These are phyloP conservation scores for Solanum chacoense DNA, from an alignment of 305 asterid genomes.

Conservation along the genomic window DNA sequence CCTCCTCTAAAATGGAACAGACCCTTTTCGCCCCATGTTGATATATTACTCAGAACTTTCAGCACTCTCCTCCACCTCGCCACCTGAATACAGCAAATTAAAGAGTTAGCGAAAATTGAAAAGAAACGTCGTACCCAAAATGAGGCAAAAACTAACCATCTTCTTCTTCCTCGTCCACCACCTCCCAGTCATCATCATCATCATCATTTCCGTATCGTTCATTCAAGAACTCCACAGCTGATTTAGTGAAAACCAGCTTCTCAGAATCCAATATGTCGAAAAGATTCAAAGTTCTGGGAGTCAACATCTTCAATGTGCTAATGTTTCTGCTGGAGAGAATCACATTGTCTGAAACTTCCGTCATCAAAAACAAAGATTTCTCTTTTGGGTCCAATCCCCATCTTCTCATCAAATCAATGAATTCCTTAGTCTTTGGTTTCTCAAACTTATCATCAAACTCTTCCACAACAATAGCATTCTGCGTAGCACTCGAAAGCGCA, in stretches of 20 bases:
- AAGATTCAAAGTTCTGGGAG: constrained; percentile 83
- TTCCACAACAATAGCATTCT: constrained; percentile 60
- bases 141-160: constrained; percentile 40
- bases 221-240: constrained; percentile 70
- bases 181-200: constrained; percentile 23
- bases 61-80: background rate
- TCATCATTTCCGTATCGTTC: constrained; percentile 62
- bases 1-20: background rate
- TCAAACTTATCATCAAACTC: constrained; percentile 59
- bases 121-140: background rate
- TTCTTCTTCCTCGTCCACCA: constrained; percentile 24
- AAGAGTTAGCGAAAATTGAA: background rate
- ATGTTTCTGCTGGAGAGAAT: constrained; percentile 59
- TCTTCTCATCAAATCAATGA: constrained; percentile 62
- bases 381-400: constrained; percentile 84
- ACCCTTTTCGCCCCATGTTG: background rate
- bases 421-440: constrained; percentile 78
- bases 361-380: constrained; percentile 68
- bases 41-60: background rate
- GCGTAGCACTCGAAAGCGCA: constrained; percentile 62
- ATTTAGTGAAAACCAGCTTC: constrained; percentile 59
- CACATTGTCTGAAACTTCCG: constrained; percentile 63
- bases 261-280: constrained; percentile 83
- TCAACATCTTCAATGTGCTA: constrained; percentile 71
- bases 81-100: background rate